Percentiles rank a stretch among this genome's conserved stretches.
Conservation (phyloP, 2,329 filamentous ascomycete genomes). For the Diaporthe australafricana region DNA sequence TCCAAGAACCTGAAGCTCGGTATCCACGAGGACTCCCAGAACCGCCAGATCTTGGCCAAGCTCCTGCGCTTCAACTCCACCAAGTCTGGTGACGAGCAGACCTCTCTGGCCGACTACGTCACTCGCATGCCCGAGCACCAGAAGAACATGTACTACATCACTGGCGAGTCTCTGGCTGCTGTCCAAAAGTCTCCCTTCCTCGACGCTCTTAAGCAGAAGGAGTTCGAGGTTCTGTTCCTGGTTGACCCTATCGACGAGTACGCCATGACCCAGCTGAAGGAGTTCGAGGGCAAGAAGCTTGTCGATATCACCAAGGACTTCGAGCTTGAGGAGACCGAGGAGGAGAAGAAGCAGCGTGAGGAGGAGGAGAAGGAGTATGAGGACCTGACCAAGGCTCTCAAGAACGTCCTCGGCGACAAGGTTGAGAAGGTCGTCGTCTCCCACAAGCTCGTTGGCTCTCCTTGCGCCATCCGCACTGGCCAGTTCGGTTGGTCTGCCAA, state of each 20-base stretch:
- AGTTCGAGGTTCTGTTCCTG: conserved; percentile 99
- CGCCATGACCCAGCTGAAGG: conserved; percentile 99
- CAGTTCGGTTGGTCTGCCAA: conserved; percentile 99
- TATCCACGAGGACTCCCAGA: conserved; percentile 99
- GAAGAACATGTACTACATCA: conserved; percentile 99
- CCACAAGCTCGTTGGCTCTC: conserved; percentile 94
- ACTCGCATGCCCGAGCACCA: conserved; percentile 99
- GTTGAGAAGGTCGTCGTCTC: conserved; percentile 99
- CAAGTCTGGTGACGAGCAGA: conserved; percentile 96
- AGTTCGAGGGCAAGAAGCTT: conserved; percentile 99
- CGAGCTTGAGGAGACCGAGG: conserved; percentile 99
- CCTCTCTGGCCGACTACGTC: conserved; percentile 96
- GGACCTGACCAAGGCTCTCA: conserved; percentile 92
- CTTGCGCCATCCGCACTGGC: conserved; percentile 98
- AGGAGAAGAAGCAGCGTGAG: conserved; percentile 98
- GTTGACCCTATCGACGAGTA: conserved; percentile 99
- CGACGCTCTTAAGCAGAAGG: conserved; percentile 97
- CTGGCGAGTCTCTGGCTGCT: conserved; percentile 98
- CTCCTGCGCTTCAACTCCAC: conserved; percentile 98
- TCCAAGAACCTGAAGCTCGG: conserved; percentile 99
- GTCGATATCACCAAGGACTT: conserved; percentile 99
- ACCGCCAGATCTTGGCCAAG: conserved; percentile 93
- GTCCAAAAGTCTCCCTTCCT: conserved; percentile 99
- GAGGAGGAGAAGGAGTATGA: conserved; percentile 99
- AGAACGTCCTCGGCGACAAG: conserved; percentile 99